Base-by-base conservation (phyloP, 202 grass and related monocot species). In the Carex arenaria region DNA sequence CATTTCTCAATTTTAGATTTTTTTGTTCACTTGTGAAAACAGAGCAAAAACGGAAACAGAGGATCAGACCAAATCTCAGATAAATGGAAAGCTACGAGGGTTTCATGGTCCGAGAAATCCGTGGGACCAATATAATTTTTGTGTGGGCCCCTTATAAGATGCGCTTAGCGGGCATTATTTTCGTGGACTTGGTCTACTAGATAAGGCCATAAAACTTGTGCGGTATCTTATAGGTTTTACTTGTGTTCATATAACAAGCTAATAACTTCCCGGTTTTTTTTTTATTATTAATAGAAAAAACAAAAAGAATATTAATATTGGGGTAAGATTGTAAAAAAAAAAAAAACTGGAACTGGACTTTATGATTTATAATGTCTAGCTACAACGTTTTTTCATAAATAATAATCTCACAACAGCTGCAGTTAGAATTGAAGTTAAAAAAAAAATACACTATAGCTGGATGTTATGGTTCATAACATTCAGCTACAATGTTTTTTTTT, bases 61-160 rank as follows among this genome's bases (percentile, higher is more conserved):
- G 61, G 64, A 82, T 82, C 63, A 67, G 64, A 82, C 45, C 45
- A 82, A 82, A 67, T 52, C 78, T 67, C 42, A 56, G 80, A 65
- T 38, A 82, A 82, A 82, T 38, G 61, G 47, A 82, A 55, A 67
- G 80, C 63, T 53, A 38, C 8, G 40, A 82, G 80, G 8, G 42
- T 55, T 82, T 82, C 61, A 67, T 82, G 64, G 42, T 18, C 80
- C 61, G 22, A 82, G 2, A 82, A 69, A 51, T 36, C 63, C 61
- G 59, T 43, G 59, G 40, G 23, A 32, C 45, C 61, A 53, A 55
- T 55, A 82, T 57, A 36, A 77, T 36, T 56, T 36, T 77, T 57
- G 36, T 36, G 73, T 59, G 53, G 26, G 52, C 6, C 73, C 52
- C 15, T 11, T 14, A 77, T 57, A 77, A 57, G 30, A 76, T 59